Evolutionary conservation across 2,329 filamentous ascomycete genomes (phyloP).

Genomic region (Claviceps maximensis): DNA sequence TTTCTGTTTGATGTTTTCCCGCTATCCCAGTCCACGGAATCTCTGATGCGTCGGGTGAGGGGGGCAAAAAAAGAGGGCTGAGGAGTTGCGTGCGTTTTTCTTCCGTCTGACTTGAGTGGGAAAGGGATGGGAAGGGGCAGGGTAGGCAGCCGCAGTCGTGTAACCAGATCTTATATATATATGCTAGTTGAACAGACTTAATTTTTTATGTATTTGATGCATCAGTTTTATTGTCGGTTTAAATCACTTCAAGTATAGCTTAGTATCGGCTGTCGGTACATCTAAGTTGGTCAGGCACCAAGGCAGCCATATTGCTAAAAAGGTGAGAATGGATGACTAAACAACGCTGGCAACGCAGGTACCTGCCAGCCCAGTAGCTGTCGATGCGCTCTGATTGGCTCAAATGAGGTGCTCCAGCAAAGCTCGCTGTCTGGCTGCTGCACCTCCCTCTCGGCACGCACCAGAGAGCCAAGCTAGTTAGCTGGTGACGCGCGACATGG

Average conservation of each 20-base stretch:
- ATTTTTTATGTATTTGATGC: background rate
- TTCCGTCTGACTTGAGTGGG: background rate
- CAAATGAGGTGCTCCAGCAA: background rate
- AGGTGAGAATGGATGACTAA: constrained; percentile 2
- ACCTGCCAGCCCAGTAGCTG: background rate
- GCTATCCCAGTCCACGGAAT: background rate
- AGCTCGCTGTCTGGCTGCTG: background rate
- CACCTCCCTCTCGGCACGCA: background rate
- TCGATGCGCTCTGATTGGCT: background rate
- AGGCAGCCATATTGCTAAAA: background rate
- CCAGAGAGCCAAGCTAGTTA: too few relatives aligned
- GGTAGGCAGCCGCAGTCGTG: background rate
- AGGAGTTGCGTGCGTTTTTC: background rate
- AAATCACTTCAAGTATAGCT: background rate
- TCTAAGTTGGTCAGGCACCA: background rate
- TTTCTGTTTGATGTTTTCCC: background rate
- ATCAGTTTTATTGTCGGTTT: background rate
- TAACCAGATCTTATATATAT: constrained; percentile 1
- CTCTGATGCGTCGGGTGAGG: background rate
- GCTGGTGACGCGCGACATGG: constrained; percentile 28
- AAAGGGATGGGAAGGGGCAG: background rate
- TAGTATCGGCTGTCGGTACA: too few relatives aligned
- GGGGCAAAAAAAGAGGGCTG: background rate
- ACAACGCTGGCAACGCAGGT: background rate
- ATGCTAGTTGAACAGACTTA: constrained; percentile 6